Conservation (phyloP, 139 green algal species). For the Coccomyxa sp. region DNA sequence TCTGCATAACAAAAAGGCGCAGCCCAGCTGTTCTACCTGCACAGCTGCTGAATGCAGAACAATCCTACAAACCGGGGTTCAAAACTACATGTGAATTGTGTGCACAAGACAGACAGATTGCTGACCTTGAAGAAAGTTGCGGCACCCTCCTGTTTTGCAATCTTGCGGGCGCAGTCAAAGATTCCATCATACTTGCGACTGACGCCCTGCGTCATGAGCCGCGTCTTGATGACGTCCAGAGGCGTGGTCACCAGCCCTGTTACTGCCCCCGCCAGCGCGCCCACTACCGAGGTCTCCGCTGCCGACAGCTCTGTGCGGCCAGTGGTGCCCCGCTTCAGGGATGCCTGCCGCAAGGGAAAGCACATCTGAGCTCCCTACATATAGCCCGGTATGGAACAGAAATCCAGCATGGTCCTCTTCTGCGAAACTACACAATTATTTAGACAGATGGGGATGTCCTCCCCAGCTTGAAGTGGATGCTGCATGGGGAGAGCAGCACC, state of each 20-base stretch:
- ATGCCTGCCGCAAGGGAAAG: background rate
- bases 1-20: background rate
- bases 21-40: no score
- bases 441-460: background rate
- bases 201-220: conserved; percentile 85
- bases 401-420: background rate
- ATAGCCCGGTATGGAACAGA: background rate
- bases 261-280: conserved; percentile 72
- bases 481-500: background rate
- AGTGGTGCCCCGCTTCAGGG: background rate
- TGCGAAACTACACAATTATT: background rate
- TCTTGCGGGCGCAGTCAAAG: conserved; percentile 58
- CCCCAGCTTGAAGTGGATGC: background rate
- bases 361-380: background rate
- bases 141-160: conserved; percentile 75
- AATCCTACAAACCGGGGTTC: background rate
- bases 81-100: background rate
- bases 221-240: conserved; percentile 91
- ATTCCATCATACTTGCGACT: conserved; percentile 49
- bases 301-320: background rate
- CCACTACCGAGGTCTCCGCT: conserved; percentile 31
- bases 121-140: conserved; percentile 69
- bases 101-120: background rate
- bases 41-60: no score
- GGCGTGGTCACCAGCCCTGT: conserved; percentile 87